Evolutionary conservation across 345 rosid genomes (phyloP), one percentile per base, ranked within the genome.

Genomic region (Trapa incisa): DNA sequence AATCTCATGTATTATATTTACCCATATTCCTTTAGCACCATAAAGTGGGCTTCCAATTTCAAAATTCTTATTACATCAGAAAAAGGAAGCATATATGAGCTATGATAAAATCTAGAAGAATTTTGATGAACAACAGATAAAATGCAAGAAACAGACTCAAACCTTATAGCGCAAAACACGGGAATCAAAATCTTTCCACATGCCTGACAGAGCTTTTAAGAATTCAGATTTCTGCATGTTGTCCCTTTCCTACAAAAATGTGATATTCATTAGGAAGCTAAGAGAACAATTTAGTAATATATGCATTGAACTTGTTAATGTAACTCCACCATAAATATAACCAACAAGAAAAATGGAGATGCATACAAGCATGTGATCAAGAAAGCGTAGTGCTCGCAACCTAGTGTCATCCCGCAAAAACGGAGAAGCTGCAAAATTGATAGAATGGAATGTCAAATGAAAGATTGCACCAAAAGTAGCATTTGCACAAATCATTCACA

Each of bases 151-250:
- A 67, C 64, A 73, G 61, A 65, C n/a, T 47, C 86, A 72, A 75
- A 94, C 99, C 99, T 94, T 94, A 74, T 85, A 94, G 68, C 87
- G 97, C 84, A 94, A 75, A 48, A 94, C 97, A 75, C 99, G 99
- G 29, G 92, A 79, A 73, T 87, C 99, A 78, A 94, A 94, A 67
- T 89, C 97, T 83, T 91, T 94, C 99, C 99, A 94, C 97, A 94
- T 94, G 76, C 89, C 96, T 76, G 96, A 84, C 70, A 94, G 81
- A 65, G 97, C 99, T 84, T 94, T 94, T 75, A 94, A 75, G 75
- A 94, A 94, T 77, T 94, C 99, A n/a, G 99, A 83, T 79, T 94
- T 94, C 82, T 91, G 99, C 93, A 87, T 83, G 76, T 94, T 94
- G 68, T 94, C 97, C 80, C 97, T 80, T 83, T 84, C 99, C 99